Conservation (phyloP, 495 filamentous ascomycete genomes). For the Penicillium longicatenatum region DNA sequence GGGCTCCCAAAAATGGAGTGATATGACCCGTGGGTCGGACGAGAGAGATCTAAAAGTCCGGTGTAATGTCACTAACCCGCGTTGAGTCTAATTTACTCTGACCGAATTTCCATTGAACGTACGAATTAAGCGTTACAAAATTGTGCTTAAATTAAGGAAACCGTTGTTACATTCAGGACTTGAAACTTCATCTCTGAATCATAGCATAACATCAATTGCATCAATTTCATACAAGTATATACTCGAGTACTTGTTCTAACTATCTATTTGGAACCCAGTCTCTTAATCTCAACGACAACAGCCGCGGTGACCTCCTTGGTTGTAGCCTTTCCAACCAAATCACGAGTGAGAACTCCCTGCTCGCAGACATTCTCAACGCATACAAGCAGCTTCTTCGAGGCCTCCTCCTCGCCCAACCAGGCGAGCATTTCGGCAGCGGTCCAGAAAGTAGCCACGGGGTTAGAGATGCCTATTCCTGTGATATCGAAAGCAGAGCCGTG, state of each 20-base stretch:
- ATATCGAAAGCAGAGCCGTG: constrained; percentile 73
- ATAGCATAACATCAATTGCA: not conserved
- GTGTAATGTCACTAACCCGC: too few species aligned
- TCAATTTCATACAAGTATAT: not conserved
- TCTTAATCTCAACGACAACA: constrained; percentile 59
- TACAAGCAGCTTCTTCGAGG: constrained; percentile 56
- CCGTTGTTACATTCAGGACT: too few species aligned
- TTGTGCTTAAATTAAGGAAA: too few species aligned
- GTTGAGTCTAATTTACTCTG: too few species aligned
- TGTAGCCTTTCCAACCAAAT: constrained; percentile 56
- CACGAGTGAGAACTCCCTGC: constrained; percentile 57
- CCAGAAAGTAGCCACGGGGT: constrained; percentile 73
- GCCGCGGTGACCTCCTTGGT: constrained; percentile 64
- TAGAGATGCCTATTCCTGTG: constrained; percentile 69
- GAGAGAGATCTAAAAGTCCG: too few species aligned
- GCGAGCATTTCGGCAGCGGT: constrained; percentile 67
- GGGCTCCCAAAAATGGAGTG: too few species aligned
- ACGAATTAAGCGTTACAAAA: too few species aligned
- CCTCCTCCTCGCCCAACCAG: constrained; percentile 62
- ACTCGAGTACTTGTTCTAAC: too few species aligned
- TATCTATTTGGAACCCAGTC: constrained; percentile 22
- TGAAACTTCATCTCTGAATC: not conserved
- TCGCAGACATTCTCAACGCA: constrained; percentile 63
- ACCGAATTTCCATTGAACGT: too few species aligned
- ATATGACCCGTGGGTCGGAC: too few species aligned